Base-by-base conservation (phyloP, 257 asterid genomes). In the Agastache rugosa region DNA sequence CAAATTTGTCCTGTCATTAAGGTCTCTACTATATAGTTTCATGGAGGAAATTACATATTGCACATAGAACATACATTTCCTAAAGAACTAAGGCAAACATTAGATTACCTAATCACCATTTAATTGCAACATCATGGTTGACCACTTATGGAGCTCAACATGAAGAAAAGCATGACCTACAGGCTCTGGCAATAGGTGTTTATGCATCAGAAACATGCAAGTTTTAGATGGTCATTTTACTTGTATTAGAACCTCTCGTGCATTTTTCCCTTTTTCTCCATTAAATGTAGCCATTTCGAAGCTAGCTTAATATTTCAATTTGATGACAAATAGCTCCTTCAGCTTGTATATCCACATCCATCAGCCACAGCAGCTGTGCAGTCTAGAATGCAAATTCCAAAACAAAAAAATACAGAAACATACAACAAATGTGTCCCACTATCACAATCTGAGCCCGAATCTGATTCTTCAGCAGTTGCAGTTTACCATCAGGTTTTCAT, bases 41-140 rank as follows among this genome's bases (percentile, higher is more conserved):
- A 74, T 60, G 63, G 14, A 62, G 69, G 69, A 58, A 9, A 72
- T 44, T 45, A 47, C n/a, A 34, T 14, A 29, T 17, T 67, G 69
- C 61, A 44, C 61, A 42, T 31, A 48, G 63, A 72, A 31, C 41
- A 17, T 73, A 61, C 50, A 31, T 73, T 42, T 47, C 58, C 20
- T 48, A 51, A 37, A 22, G 55, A 61, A 35, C 10, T 45, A 39
- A 47, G 53, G 58, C 25, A 51, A 47, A 31, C 35, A 42, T 16
- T 17, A 66, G 34, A 39, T 42, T 16, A 20, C 47, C 15, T 19
- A 37, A 34, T 39, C 25, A 6, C 27, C 55, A 14, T 12, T 19
- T 22, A 29, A 62, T 19, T 62, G 51, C 48, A 72, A 47, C 17
- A 47, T 19, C 20, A 23, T 56, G 44, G 54, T 65, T 65, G 67